Base-by-base conservation (phyloP, 2,329 filamentous ascomycete species). In the Trichoderma citrinoviride region DNA sequence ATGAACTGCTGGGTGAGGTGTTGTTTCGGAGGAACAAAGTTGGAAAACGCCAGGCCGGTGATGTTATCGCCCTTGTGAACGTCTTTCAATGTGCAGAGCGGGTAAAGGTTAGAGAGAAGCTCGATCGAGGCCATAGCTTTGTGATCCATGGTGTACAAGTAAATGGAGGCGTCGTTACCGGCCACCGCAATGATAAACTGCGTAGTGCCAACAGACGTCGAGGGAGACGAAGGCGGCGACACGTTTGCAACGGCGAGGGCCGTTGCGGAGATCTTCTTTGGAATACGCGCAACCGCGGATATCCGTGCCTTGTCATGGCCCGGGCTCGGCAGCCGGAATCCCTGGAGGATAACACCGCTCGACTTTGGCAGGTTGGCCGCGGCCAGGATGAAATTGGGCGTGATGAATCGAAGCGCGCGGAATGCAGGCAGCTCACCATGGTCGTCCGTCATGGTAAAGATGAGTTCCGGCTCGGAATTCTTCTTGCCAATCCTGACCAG, bases 111-210 rank as follows among this genome's bases (percentile, higher is more conserved):
- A 63, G 78, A 72, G 49, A 88, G 76, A 41, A 88, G 74, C 46
- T 83, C 80, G 53, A 86, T 74, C 8, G 75, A 74, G 23, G 74
- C 75, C 37, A 80, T 75, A 19, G 77, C 74, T 65, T 80, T 80
- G 73, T 92, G 90, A 68, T 96, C 90, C 65, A 96, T 79, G 0
- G 91, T 93, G 76, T 89, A 90, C 29, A 97, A 79, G 5, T 86
- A 86, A 68, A 97, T 88, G 12, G 91, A 92, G 66, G 88, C 87
- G 75, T 96, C 91, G 70, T 90, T 90, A 8, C 89, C 90, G 3
- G 91, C 90, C 15, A 96, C 87, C 7, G 93, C 93, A 69, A 97
- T 83, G 53, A 90, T 85, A 68, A 92, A 90, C 77, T 97, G 92
- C 53, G 88, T 85, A 66, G 90, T 87, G 60, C 85, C 85, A 58